A percentile compares a stretch with the other conserved stretches of the same genome.
Conservation (phyloP, 345 rosid species). For the Litchi chinensis region DNA sequence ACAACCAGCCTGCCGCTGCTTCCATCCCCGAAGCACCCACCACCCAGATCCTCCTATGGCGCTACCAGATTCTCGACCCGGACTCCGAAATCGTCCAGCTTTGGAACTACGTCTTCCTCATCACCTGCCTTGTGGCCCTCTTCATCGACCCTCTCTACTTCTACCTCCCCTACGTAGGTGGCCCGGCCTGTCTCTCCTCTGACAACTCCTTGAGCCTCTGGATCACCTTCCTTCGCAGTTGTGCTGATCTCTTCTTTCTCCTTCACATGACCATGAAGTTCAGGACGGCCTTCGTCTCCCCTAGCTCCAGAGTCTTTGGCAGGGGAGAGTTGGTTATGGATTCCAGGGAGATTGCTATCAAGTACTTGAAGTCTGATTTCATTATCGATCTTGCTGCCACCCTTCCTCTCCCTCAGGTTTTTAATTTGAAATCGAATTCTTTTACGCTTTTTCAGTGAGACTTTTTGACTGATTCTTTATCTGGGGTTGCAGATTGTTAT, state of each 20-base stretch:
- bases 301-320: conserved; percentile 77
- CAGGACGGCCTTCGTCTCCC: conserved; percentile 76
- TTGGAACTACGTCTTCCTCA: conserved; percentile 90
- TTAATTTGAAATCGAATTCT: background rate
- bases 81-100: conserved; percentile 76
- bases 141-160: conserved; percentile 90
- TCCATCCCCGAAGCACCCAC: conserved; percentile 31
- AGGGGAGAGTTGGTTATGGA: conserved; percentile 93
- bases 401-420: conserved; percentile 84
- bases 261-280: conserved; percentile 78
- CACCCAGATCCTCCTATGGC: conserved; percentile 68
- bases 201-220: conserved; percentile 51
- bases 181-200: conserved; percentile 53
- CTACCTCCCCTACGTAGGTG: conserved; percentile 63
- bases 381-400: conserved; percentile 75
- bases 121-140: conserved; percentile 70
- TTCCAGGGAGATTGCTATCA: conserved; percentile 59
- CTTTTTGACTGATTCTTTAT: background rate
- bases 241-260: conserved; percentile 65
- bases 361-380: conserved; percentile 73
- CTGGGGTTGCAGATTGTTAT: conserved; percentile 56
- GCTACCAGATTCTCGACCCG: conserved; percentile 81
- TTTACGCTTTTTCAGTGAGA: background rate
- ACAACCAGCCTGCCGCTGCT: conserved; percentile 28
- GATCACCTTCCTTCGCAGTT: conserved; percentile 66